These are phyloP conservation scores for Calonectria leucothoes DNA, from an alignment of 2,329 filamentous ascomycete species.

Conservation along the genomic window DNA sequence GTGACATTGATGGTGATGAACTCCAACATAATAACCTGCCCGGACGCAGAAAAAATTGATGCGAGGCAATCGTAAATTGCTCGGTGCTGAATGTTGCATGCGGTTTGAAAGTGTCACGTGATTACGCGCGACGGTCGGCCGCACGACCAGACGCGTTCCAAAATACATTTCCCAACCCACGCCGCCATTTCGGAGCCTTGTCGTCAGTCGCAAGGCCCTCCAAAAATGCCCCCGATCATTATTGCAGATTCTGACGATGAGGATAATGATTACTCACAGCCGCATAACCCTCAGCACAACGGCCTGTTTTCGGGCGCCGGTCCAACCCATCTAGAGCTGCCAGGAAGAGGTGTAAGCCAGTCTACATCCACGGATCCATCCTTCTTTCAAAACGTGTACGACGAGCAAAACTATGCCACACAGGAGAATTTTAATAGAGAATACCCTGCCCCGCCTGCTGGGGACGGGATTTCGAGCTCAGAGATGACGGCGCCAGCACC, in stretches of 20 bases:
- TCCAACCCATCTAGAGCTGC: conserved; percentile 31
- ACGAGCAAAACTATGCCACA: conserved; percentile 55
- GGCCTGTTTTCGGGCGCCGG: conserved; percentile 11
- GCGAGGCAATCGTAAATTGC: background rate
- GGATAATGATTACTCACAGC: conserved; percentile 39
- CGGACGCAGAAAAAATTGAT: background rate
- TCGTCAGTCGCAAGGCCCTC: background rate
- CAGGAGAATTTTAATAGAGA: conserved; percentile 32
- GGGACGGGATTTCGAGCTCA: conserved; percentile 34
- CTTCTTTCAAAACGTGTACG: conserved; percentile 60
- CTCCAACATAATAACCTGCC: background rate
- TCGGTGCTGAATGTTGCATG: background rate
- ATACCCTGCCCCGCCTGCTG: conserved; percentile 16
- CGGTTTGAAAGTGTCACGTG: conserved; percentile 29
- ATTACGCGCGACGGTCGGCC: conserved; percentile 27
- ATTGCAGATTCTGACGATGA: conserved; percentile 57
- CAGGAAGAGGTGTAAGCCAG: conserved; percentile 42
- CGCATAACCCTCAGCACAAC: conserved; percentile 18
- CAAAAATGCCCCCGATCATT: conserved; percentile 39
- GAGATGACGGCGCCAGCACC: conserved; percentile 41
- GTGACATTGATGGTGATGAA: background rate
- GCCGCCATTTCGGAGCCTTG: conserved; percentile 5
- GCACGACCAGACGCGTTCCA: conserved; percentile 31
- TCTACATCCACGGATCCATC: conserved; percentile 59
- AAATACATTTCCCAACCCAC: background rate